Evolutionary conservation across 2,329 filamentous ascomycete species (phyloP).

Genomic region (Xylariaceae sp.): DNA sequence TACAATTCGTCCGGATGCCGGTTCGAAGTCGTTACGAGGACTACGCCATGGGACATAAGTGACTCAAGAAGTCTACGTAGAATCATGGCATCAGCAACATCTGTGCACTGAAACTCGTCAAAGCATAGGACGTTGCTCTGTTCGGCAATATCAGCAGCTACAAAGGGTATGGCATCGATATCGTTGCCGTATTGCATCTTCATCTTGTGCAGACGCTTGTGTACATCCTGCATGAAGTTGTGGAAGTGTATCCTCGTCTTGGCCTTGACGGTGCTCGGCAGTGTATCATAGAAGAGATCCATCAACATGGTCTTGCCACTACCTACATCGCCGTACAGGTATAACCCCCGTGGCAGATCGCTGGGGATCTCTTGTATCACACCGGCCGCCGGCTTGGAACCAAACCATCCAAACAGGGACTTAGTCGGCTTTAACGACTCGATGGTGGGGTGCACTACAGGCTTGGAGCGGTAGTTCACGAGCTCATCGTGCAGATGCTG

Average conservation of each 20-base stretch:
- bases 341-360: constrained; percentile 80
- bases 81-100: constrained; percentile 99
- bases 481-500: constrained; percentile 87
- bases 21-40: constrained; percentile 93
- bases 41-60: constrained; percentile 94
- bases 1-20: constrained; percentile 95
- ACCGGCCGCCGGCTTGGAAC: constrained; percentile 38
- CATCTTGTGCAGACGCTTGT: constrained; percentile 81
- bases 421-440: constrained; percentile 60
- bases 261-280: constrained; percentile 69
- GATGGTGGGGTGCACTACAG: constrained; percentile 70
- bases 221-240: constrained; percentile 99
- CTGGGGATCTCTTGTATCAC: constrained; percentile 54
- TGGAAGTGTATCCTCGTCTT: constrained; percentile 97
- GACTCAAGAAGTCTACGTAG: constrained; percentile 78
- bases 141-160: constrained; percentile 90
- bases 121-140: constrained; percentile 86
- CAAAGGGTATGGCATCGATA: constrained; percentile 82
- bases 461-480: constrained; percentile 63
- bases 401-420: constrained; percentile 58
- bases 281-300: constrained; percentile 94
- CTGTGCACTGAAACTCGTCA: constrained; percentile 97
- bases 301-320: constrained; percentile 99
- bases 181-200: constrained; percentile 87
- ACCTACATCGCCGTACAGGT: constrained; percentile 94